Evolutionary conservation across 768 basidiomycete species (phyloP).

Genomic region (Suillus placidus): DNA sequence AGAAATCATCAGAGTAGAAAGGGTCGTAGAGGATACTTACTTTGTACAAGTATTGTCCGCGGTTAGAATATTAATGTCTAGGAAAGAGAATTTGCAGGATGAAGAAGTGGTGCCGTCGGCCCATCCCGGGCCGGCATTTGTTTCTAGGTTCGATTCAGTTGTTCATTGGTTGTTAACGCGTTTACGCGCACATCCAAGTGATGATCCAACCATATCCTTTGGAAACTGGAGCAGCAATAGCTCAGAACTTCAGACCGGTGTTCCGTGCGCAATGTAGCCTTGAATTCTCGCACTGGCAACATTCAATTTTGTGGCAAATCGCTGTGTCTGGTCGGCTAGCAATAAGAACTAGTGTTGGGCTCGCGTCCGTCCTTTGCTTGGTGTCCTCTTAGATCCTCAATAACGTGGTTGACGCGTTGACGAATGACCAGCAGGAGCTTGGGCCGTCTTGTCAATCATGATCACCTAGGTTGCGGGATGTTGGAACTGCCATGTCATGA

Average conservation of each 20-base stretch:
- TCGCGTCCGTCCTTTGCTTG: not conserved
- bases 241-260: not conserved
- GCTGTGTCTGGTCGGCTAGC: not conserved
- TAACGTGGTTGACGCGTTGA: not conserved
- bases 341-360: not conserved
- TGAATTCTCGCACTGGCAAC: not conserved
- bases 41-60: not conserved
- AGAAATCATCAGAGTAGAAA: not conserved
- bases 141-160: too few species aligned
- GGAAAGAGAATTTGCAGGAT: too few species aligned
- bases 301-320: not conserved
- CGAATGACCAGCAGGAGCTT: not conserved
- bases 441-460: not conserved
- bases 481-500: not conserved
- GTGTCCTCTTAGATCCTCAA: not conserved
- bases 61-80: not conserved
- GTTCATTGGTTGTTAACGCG: too few species aligned
- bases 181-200: not conserved
- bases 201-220: not conserved
- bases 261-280: not conserved
- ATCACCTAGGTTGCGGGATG: not conserved
- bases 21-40: not conserved
- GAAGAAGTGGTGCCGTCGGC: too few species aligned
- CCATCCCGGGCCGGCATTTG: too few species aligned
- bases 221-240: not conserved